Percentiles rank a stretch among this genome's conserved stretches.
These are phyloP conservation scores for Apiospora pterosperma DNA, from an alignment of 2,329 filamentous ascomycete species.

Conservation along the genomic window DNA sequence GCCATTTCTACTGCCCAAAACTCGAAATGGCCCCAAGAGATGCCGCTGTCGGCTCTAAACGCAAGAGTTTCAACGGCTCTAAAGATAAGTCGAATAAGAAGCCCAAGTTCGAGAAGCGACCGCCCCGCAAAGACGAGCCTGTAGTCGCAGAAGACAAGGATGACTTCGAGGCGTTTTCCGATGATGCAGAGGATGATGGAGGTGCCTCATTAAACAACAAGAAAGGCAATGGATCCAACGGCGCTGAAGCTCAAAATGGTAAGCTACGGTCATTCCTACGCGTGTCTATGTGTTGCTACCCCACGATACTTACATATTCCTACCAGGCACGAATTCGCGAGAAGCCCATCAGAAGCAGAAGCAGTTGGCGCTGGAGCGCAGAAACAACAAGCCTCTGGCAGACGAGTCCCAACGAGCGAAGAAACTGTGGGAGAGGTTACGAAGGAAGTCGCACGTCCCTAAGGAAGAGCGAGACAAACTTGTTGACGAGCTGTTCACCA, in stretches of 20 bases:
- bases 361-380: slow-evolving; percentile 81
- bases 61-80: slow-evolving; percentile 42
- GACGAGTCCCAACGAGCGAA: slow-evolving; percentile 86
- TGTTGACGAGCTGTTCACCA: slow-evolving; percentile 83
- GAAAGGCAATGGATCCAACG: slow-evolving; percentile 17
- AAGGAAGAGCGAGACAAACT: slow-evolving; percentile 84
- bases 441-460: slow-evolving; percentile 89
- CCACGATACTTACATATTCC: neutral
- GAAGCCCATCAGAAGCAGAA: slow-evolving; percentile 95
- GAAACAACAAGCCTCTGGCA: slow-evolving; percentile 87
- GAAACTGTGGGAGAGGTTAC: slow-evolving; percentile 93
- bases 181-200: slow-evolving; percentile 49
- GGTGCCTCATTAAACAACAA: slow-evolving; percentile 44
- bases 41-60: slow-evolving; percentile 46
- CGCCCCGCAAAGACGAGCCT: slow-evolving; percentile 28
- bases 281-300: neutral
- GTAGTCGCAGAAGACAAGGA: slow-evolving; percentile 31
- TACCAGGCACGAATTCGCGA: slow-evolving; percentile 61
- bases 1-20: neutral
- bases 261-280: neutral
- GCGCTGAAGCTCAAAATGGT: slow-evolving; percentile 28
- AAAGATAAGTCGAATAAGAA: slow-evolving; percentile 38
- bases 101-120: slow-evolving; percentile 30
- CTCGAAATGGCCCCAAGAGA: slow-evolving; percentile 4
- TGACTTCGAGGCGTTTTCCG: slow-evolving; percentile 40